phyloP scores from a whole-genome alignment of 2,329 filamentous ascomycete species.

The Periglandula ipomoeae region DNA sequence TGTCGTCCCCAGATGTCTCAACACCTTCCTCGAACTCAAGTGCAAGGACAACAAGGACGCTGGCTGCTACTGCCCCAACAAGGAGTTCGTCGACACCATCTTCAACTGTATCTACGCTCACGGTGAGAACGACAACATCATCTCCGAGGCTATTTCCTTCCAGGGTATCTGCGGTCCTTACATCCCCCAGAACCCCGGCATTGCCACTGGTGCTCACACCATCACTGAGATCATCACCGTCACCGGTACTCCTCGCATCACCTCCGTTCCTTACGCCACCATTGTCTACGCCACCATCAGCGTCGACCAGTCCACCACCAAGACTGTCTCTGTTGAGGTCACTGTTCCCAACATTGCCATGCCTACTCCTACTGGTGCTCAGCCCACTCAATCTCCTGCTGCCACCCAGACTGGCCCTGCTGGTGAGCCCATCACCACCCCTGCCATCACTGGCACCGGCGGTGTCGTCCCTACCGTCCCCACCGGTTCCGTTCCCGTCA shows the following conservation, averaged over 20 bases:
- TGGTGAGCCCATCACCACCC: slow-evolving; percentile 7
- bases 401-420: neutral
- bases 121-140: slow-evolving; percentile 55
- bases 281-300: slow-evolving; percentile 39
- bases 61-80: slow-evolving; percentile 78
- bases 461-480: slow-evolving; percentile 24
- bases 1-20: slow-evolving; percentile 79
- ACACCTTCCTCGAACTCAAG: slow-evolving; percentile 73
- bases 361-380: slow-evolving; percentile 22
- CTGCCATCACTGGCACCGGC: slow-evolving; percentile 23
- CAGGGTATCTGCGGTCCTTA: slow-evolving; percentile 81
- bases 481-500: slow-evolving; percentile 24
- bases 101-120: slow-evolving; percentile 75
- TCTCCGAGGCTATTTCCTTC: slow-evolving; percentile 72
- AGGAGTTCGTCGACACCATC: slow-evolving; percentile 67
- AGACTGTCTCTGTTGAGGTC: slow-evolving; percentile 40
- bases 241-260: slow-evolving; percentile 40
- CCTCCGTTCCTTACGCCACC: slow-evolving; percentile 40
- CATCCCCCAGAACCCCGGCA: slow-evolving; percentile 69
- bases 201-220: slow-evolving; percentile 65
- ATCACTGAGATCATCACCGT: slow-evolving; percentile 52
- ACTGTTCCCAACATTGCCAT: slow-evolving; percentile 46
- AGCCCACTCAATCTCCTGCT: slow-evolving; percentile 12
- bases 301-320: slow-evolving; percentile 38
- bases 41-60: slow-evolving; percentile 80